Evolutionary conservation across 2,329 filamentous ascomycete genomes (phyloP).

Genomic region (Alternaria brassicae): DNA sequence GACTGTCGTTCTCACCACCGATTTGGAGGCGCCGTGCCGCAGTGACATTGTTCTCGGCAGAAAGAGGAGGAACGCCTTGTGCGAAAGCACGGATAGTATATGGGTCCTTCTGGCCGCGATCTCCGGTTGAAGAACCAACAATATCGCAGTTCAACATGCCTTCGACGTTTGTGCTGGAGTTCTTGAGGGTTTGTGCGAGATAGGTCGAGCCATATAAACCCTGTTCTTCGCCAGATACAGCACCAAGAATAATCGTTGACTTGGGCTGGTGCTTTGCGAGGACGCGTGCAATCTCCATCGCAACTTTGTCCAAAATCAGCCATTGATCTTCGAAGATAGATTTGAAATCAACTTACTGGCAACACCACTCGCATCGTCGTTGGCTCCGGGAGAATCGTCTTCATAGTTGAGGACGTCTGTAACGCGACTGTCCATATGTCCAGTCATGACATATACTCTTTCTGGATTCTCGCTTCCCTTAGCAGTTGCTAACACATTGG

Average conservation of each 20-base stretch:
- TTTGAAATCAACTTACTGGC: constrained; percentile 45
- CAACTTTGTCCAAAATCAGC: constrained; percentile 44
- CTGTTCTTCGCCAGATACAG: constrained; percentile 66
- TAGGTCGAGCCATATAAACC: constrained; percentile 60
- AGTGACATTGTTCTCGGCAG: constrained; percentile 48
- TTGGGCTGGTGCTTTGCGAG: constrained; percentile 57
- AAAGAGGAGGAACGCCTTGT: constrained; percentile 56
- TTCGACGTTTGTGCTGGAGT: constrained; percentile 61
- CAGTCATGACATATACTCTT: constrained; percentile 62
- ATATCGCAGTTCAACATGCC: constrained; percentile 67
- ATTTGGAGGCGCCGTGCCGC: constrained; percentile 52
- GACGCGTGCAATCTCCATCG: constrained; percentile 63
- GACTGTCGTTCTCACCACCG: constrained; percentile 61
- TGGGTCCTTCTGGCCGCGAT: constrained; percentile 56
- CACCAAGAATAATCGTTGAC: constrained; percentile 64
- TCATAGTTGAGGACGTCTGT: constrained; percentile 61
- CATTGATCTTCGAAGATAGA: background rate
- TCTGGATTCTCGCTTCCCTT: constrained; percentile 58
- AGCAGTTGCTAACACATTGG: constrained; percentile 59
- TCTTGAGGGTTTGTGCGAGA: constrained; percentile 61
- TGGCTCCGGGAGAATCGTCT: constrained; percentile 63
- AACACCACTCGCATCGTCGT: constrained; percentile 65
- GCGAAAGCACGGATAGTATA: constrained; percentile 64
- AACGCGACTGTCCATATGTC: constrained; percentile 63
- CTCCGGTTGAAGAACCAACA: constrained; percentile 59